A percentile compares a stretch with the other conserved stretches of the same genome.
Conservation (phyloP, 2,329 filamentous ascomycete species). For the Penicillium expansum region DNA sequence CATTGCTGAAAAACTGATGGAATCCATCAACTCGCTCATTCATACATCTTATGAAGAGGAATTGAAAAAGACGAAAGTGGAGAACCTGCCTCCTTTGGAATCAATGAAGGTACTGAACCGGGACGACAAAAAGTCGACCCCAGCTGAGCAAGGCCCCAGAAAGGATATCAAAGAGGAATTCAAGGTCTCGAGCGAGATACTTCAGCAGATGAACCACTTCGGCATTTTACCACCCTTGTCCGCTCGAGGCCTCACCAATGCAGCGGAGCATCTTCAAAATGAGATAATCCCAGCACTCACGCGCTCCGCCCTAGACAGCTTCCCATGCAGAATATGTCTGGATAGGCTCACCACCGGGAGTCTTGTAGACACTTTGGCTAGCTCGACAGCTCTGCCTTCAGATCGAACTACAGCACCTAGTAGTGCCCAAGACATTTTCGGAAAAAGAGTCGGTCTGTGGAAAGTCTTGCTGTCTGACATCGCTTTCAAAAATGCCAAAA, state of each 20-base stretch:
- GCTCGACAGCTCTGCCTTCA: neutral
- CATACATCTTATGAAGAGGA: neutral
- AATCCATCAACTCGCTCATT: neutral
- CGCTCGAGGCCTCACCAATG: neutral
- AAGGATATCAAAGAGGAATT: neutral
- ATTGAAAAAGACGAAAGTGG: neutral
- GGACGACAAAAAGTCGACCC: conserved; percentile 11
- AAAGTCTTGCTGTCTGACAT: conserved; percentile 19
- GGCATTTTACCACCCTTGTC: neutral
- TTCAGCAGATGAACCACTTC: conserved; percentile 1
- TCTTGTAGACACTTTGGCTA: neutral
- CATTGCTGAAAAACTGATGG: neutral
- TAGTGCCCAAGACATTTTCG: conserved; percentile 15
- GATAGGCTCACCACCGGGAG: conserved; percentile 4
- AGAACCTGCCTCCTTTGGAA: conserved; percentile 4
- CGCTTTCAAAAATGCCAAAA: conserved; percentile 13
- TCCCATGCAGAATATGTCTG: conserved; percentile 21
- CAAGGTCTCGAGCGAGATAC: neutral
- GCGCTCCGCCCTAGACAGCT: conserved; percentile 9
- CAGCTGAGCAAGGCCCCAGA: neutral
- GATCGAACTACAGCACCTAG: neutral
- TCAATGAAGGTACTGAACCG: conserved; percentile 5
- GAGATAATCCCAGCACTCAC: conserved; percentile 9
- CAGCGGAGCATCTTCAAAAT: conserved; percentile 2
- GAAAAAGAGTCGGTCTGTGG: conserved; percentile 18